phyloP scores from a whole-genome alignment of 73 alveolate species.

The Symbiodinium pilosum region DNA sequence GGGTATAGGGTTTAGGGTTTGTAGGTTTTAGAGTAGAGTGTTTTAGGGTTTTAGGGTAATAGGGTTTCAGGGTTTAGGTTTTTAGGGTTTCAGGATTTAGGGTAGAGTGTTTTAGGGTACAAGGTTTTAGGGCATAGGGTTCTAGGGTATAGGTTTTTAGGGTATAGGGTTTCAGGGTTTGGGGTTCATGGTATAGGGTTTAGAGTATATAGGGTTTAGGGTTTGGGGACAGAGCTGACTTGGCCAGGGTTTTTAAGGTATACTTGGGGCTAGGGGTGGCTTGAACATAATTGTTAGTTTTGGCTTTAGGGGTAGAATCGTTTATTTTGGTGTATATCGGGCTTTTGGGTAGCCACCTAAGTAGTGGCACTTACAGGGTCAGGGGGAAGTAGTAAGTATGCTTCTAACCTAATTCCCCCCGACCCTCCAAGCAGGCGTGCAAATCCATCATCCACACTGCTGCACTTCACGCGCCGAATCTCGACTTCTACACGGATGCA shows the following conservation, averaged over 20 bases:
- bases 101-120: neutral
- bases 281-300: too few species aligned
- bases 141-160: neutral
- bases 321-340: too few species aligned
- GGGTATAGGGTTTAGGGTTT: neutral
- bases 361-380: too few species aligned
- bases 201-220: neutral
- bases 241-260: too few species aligned
- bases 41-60: neutral
- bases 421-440: neutral
- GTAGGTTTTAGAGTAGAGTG: neutral
- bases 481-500: constrained; percentile 57
- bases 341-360: too few species aligned
- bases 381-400: too few species aligned
- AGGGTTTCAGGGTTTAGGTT: neutral
- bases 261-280: too few species aligned
- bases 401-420: too few species aligned
- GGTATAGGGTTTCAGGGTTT: neutral
- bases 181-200: neutral
- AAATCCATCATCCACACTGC: constrained; percentile 69
- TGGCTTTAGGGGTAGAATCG: too few species aligned
- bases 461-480: constrained; percentile 68
- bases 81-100: too few species aligned
- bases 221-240: too few species aligned
- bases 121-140: neutral